Evolutionary conservation across 257 asterid species (phyloP), one percentile per base, ranked within the genome.

Genomic region (Cruciata laevipes): DNA sequence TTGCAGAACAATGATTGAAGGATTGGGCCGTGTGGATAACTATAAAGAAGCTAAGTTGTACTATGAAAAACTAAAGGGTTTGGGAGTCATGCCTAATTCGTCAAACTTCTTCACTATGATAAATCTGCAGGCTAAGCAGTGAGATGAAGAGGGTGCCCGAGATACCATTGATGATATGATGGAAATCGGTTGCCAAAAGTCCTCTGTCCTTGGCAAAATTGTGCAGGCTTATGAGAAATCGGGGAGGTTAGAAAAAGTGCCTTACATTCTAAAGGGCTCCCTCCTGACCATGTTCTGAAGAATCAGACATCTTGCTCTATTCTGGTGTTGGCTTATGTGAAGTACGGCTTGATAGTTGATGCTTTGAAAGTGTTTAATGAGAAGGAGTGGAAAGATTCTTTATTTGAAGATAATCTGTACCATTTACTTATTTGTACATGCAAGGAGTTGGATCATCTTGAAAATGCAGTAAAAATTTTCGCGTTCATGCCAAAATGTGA

Each of bases 1-100:
- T 3, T 92, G 90, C 73, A 86, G 95, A 83, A 79, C 96, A 44
- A 76, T 92, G 84, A 80, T 89, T 55, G 97, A 89, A 83, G 98
- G 98, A 66, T 92, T 96, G 96, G 97, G 98, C 69, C 82, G 91
- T 65, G 80, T 76, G 56, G 86, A 80, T 38, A 81, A 81, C 74
- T 89, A 84, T 61, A 30, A 75, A 49, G 69, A 69, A 80, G 87
- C 86, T 14, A 77, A 77, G 64, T 67, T 75, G 80, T 82, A 81
- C 71, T 84, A 78, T 70, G 58, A 1, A 24, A 81, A 89, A 77
- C 96, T 89, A 71, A 84, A 85, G 78, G 75, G 73, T 65, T 73
- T 77, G n/a, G 95, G 92, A 23, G 76, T 79, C 75, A 79, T 76
- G 78, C 98, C 97, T 59, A 86, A 80, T 77, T 79, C 93, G 3